Evolutionary conservation across 306 rosid genomes (phyloP).

Genomic region (Rubus idaeus): DNA sequence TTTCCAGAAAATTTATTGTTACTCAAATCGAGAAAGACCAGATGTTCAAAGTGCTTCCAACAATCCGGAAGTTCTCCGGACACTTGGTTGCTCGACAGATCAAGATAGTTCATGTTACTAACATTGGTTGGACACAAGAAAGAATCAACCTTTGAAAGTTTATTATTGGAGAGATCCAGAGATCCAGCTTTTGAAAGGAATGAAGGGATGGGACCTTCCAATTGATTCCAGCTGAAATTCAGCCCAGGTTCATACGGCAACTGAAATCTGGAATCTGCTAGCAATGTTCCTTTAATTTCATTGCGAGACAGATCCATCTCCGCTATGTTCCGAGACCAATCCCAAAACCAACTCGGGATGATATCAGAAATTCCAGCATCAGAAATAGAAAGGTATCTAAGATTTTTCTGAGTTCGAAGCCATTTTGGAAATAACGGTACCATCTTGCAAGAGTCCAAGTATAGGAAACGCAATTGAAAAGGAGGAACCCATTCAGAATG

Average conservation of each 20-base stretch:
- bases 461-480: neutral
- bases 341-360: neutral
- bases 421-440: neutral
- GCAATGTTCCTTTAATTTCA: neutral
- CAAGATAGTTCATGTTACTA: too few species aligned
- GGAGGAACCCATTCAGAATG: neutral
- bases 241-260: too few species aligned
- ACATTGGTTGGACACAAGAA: neutral
- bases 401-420: too few species aligned
- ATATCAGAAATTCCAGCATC: neutral
- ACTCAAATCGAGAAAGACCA: too few species aligned
- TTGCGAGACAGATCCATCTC: too few species aligned
- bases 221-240: conserved; percentile 4
- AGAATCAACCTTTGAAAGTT: neutral
- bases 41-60: too few species aligned
- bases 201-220: conserved; percentile 26
- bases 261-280: neutral
- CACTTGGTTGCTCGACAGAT: too few species aligned
- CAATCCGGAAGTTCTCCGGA: too few species aligned
- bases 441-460: neutral
- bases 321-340: neutral
- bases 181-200: fast-evolving
- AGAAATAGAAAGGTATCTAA: neutral
- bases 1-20: too few species aligned
- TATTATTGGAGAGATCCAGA: conserved; percentile 29